phyloP scores from a whole-genome alignment of 805 yeast genomes.

The Helenozyma rhizophorensis region DNA sequence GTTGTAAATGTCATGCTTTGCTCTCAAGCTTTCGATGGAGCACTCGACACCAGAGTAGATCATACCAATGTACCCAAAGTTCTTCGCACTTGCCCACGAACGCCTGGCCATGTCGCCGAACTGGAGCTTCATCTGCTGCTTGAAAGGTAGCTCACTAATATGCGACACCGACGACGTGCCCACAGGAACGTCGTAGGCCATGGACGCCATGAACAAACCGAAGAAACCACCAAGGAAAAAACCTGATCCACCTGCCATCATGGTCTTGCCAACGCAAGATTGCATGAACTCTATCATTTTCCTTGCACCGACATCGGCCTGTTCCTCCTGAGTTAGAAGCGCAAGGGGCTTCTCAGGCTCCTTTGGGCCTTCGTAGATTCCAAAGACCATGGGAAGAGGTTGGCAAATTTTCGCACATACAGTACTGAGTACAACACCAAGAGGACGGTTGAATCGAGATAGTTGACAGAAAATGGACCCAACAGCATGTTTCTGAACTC shows the following conservation, averaged over 20 bases:
- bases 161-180: slow-evolving; percentile 53
- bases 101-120: slow-evolving; percentile 89
- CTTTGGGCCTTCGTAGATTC: slow-evolving; percentile 34
- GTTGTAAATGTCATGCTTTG: slow-evolving; percentile 82
- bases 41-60: slow-evolving; percentile 19
- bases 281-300: slow-evolving; percentile 81
- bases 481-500: too few relatives aligned
- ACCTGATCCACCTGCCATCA: slow-evolving; percentile 89
- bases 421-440: too few relatives aligned
- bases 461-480: too few relatives aligned
- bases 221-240: slow-evolving; percentile 93
- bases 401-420: too few relatives aligned
- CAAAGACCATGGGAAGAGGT: slow-evolving; percentile 27
- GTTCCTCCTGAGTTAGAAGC: slow-evolving; percentile 87
- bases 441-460: too few relatives aligned
- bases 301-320: slow-evolving; percentile 84
- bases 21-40: slow-evolving; percentile 16
- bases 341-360: slow-evolving; percentile 44
- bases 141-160: slow-evolving; percentile 81
- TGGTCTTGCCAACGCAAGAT: slow-evolving; percentile 93
- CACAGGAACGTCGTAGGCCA: slow-evolving; percentile 76
- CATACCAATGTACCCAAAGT: slow-evolving; percentile 44
- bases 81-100: slow-evolving; percentile 85
- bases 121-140: slow-evolving; percentile 88
- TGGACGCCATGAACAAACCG: slow-evolving; percentile 88